Evolutionary conservation across 2,329 filamentous ascomycete species (phyloP).

Genomic region (Pseudogymnoascus verrucosus): DNA sequence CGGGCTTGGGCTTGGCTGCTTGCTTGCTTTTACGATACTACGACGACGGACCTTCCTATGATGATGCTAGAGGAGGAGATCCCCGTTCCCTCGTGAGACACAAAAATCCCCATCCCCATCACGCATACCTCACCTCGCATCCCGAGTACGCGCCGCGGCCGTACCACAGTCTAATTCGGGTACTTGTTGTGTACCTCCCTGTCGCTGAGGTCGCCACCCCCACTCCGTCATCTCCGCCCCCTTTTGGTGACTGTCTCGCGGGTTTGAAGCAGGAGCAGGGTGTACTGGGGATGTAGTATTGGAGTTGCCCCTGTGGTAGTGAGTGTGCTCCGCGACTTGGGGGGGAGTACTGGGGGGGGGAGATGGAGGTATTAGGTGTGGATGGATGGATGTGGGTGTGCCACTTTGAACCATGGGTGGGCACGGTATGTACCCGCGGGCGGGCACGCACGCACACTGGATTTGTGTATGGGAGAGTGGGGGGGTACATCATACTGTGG

Average conservation of each 20-base stretch:
- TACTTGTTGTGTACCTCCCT: not conserved
- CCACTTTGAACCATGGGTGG: not conserved
- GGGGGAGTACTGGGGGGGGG: not conserved
- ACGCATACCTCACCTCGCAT: not conserved
- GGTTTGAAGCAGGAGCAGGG: not conserved
- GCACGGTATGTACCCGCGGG: not conserved
- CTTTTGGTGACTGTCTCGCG: not conserved
- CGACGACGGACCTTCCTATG: not conserved
- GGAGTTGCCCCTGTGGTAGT: not conserved
- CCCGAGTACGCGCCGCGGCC: not conserved
- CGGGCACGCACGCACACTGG: not conserved
- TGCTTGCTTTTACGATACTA: not conserved
- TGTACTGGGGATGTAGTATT: not conserved
- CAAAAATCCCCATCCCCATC: not conserved
- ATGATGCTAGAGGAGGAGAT: not conserved
- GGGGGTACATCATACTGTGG: not conserved
- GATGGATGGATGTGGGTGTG: not conserved
- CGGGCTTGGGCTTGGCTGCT: not conserved
- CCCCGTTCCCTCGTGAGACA: not conserved
- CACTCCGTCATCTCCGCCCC: not conserved
- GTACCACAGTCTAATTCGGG: not conserved
- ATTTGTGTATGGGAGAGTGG: not conserved
- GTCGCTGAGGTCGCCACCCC: not conserved
- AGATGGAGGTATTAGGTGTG: not conserved
- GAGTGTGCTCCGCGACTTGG: not conserved